A percentile compares a stretch with the other conserved stretches of the same genome.
Conservation (phyloP, 1,284 basidiomycete species). For the Bjerkandera adusta region DNA sequence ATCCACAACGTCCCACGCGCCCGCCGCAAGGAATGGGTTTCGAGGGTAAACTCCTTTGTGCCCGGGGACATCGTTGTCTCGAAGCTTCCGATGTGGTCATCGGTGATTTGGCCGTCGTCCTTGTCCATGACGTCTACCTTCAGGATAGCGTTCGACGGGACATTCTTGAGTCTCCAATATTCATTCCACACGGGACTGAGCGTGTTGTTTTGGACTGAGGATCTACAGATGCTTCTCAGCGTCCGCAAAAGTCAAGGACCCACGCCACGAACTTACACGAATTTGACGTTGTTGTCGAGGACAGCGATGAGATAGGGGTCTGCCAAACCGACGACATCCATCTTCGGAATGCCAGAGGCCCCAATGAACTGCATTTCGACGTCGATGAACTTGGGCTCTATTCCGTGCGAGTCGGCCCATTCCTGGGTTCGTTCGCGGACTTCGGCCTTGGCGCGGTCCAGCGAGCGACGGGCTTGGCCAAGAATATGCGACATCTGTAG, state of each 20-base stretch:
- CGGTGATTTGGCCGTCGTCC: slow-evolving; percentile 53
- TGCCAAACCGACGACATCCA: slow-evolving; percentile 64
- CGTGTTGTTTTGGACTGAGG: slow-evolving; percentile 58
- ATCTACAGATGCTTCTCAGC: slow-evolving; percentile 40
- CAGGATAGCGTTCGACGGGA: slow-evolving; percentile 58
- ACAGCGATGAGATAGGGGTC: slow-evolving; percentile 74
- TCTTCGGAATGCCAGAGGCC: slow-evolving; percentile 62
- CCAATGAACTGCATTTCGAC: slow-evolving; percentile 66
- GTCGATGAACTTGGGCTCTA: slow-evolving; percentile 39
- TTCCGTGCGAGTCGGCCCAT: slow-evolving; percentile 13
- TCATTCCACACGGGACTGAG: slow-evolving; percentile 74
- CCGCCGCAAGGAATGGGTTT: slow-evolving; percentile 45
- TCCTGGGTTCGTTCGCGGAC: slow-evolving; percentile 11
- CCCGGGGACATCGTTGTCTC: slow-evolving; percentile 50
- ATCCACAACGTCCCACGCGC: slow-evolving; percentile 64
- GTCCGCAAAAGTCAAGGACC: slow-evolving; percentile 1
- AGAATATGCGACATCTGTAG: slow-evolving; percentile 17
- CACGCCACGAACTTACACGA: slow-evolving; percentile 47
- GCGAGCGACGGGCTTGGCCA: slow-evolving; percentile 12
- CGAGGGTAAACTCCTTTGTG: slow-evolving; percentile 59
- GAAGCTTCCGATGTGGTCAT: slow-evolving; percentile 69
- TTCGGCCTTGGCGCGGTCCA: slow-evolving; percentile 14
- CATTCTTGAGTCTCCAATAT: slow-evolving; percentile 66
- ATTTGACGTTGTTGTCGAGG: slow-evolving; percentile 58
- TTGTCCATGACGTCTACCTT: slow-evolving; percentile 63